Percentiles rank a stretch among this genome's conserved stretches.
phyloP scores from a whole-genome alignment of 2,329 filamentous ascomycete species.

The Hypoxylon sp. region DNA sequence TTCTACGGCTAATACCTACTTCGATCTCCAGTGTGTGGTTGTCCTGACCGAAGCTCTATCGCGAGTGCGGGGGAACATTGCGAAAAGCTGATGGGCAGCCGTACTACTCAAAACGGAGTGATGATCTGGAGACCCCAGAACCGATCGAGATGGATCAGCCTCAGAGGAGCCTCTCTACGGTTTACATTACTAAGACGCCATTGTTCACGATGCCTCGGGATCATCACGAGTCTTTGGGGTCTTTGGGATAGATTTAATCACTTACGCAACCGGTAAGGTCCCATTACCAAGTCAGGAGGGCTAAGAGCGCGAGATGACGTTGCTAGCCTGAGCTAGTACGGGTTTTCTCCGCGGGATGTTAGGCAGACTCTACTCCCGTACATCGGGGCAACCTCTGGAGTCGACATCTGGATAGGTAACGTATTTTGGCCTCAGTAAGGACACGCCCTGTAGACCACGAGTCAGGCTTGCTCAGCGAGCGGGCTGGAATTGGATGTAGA shows the following conservation, averaged over 20 bases:
- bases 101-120: slow-evolving; percentile 19
- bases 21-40: slow-evolving; percentile 9
- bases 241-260: not conserved
- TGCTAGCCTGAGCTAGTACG: slow-evolving; percentile 19
- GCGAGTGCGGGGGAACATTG: slow-evolving; percentile 31
- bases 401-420: not conserved
- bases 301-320: slow-evolving; percentile 37
- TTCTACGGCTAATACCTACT: not conserved
- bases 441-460: slow-evolving; percentile 18
- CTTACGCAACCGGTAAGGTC: slow-evolving; percentile 19
- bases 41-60: slow-evolving; percentile 17
- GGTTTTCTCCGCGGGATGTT: slow-evolving; percentile 34
- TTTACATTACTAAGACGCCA: slow-evolving; percentile 26
- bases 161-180: slow-evolving; percentile 11
- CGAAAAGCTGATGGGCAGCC: slow-evolving; percentile 27
- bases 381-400: slow-evolving; percentile 1
- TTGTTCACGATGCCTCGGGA: slow-evolving; percentile 31
- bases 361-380: slow-evolving; percentile 9
- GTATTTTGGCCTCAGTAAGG: slow-evolving; percentile 9
- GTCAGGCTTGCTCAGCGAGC: not conserved
- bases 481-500: slow-evolving; percentile 21
- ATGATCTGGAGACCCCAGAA: slow-evolving; percentile 28
- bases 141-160: slow-evolving; percentile 28
- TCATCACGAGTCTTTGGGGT: slow-evolving; percentile 23
- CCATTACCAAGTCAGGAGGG: slow-evolving; percentile 29